Percentiles rank a stretch among this genome's conserved stretches.
These are phyloP conservation scores for Lodderomyces oxycetoniae DNA, from an alignment of 1,139 yeast genomes.

Conservation along the genomic window DNA sequence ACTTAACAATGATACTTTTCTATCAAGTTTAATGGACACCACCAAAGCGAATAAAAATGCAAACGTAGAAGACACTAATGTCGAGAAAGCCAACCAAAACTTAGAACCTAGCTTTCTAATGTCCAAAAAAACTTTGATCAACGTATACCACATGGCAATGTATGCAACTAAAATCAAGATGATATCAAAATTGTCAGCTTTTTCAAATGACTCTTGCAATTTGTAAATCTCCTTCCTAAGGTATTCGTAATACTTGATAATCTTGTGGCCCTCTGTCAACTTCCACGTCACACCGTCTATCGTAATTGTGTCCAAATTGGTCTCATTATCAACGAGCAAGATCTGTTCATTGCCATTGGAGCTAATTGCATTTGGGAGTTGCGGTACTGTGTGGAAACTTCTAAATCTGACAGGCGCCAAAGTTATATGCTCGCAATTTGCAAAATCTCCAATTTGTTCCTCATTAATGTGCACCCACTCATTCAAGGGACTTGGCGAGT, in stretches of 20 bases:
- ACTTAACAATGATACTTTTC: constrained; percentile 65
- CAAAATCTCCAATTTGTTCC: constrained; percentile 30
- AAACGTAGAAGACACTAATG: constrained; percentile 74
- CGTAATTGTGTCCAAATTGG: constrained; percentile 28
- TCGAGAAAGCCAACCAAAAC: constrained; percentile 85
- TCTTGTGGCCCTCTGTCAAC: constrained; percentile 58
- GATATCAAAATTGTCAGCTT: constrained; percentile 87
- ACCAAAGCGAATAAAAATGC: constrained; percentile 81
- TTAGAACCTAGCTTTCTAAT: constrained; percentile 81
- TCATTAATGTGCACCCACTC: constrained; percentile 28
- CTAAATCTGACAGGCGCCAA: constrained; percentile 56
- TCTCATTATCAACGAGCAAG: constrained; percentile 37
- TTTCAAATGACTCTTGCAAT: constrained; percentile 51
- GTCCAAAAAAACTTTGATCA: constrained; percentile 70
- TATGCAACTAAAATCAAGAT: constrained; percentile 79
- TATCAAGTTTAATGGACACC: constrained; percentile 52
- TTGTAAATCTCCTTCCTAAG: constrained; percentile 41
- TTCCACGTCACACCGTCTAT: constrained; percentile 55
- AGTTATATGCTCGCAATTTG: constrained; percentile 39
- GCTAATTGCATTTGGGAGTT: constrained; percentile 27
- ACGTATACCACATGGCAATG: constrained; percentile 84
- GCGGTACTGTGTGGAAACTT: constrained; percentile 35
- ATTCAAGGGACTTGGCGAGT: constrained; percentile 27
- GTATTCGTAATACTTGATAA: constrained; percentile 64
- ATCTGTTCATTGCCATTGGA: constrained; percentile 38